Conservation (phyloP, 2,329 filamentous ascomycete genomes). For the Aspergillus alliaceus region DNA sequence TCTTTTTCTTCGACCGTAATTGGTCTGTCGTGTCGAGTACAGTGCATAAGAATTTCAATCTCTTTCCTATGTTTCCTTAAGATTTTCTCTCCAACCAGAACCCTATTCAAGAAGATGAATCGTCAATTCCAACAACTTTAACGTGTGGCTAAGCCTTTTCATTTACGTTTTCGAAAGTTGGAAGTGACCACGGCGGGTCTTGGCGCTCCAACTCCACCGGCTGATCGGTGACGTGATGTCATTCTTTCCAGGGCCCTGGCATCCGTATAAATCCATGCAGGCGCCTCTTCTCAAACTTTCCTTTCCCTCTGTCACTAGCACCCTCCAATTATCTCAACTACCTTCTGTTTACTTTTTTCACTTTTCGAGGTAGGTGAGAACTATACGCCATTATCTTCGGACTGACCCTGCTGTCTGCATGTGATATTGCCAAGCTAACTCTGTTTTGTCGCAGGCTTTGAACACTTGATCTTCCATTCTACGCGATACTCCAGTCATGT, state of each 20-base stretch:
- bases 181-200: slow-evolving; percentile 5
- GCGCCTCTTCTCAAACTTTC: neutral
- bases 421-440: neutral
- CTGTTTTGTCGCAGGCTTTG: neutral
- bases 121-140: too few relatives aligned
- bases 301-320: neutral
- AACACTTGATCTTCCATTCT: neutral
- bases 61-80: slow-evolving; percentile 22
- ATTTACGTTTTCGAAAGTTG: neutral
- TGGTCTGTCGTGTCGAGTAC: slow-evolving; percentile 27
- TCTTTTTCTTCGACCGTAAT: slow-evolving; percentile 23
- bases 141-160: neutral
- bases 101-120: too few relatives aligned
- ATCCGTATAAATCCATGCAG: slow-evolving; percentile 23
- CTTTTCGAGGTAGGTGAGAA: neutral
- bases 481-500: slow-evolving; percentile 34
- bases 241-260: slow-evolving; percentile 19
- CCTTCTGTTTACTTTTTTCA: too few relatives aligned
- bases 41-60: slow-evolving; percentile 32
- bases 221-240: slow-evolving; percentile 36
- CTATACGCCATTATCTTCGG: too few relatives aligned
- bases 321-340: neutral
- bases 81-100: too few relatives aligned
- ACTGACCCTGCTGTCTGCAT: too few relatives aligned
- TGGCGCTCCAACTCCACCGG: slow-evolving; percentile 17